phyloP scores from a whole-genome alignment of 2,329 filamentous ascomycete genomes.

The Aspergillus ustus region DNA sequence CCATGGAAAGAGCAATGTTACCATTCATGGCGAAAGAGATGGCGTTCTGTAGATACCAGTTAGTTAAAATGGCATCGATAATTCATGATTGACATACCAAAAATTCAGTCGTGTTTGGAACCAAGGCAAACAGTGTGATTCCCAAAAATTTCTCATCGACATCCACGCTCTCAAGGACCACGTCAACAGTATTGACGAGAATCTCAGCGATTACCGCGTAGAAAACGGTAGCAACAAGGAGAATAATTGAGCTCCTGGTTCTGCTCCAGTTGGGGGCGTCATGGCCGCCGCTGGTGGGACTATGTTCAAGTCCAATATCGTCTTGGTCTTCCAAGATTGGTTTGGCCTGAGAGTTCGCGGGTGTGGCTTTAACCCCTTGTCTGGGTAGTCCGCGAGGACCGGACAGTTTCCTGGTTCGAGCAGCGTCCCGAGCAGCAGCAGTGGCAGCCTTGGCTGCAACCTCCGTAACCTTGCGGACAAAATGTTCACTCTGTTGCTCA shows the following conservation, averaged over 20 bases:
- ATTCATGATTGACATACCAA: slow-evolving; percentile 64
- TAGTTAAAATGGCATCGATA: background rate
- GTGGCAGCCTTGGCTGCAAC: slow-evolving; percentile 90
- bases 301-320: slow-evolving; percentile 49
- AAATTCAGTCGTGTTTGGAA: slow-evolving; percentile 98
- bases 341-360: slow-evolving; percentile 34
- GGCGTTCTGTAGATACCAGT: slow-evolving; percentile 68
- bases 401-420: slow-evolving; percentile 57
- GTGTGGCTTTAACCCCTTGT: slow-evolving; percentile 42
- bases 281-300: slow-evolving; percentile 70
- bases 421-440: slow-evolving; percentile 79
- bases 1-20: slow-evolving; percentile 98
- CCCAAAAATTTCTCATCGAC: slow-evolving; percentile 98
- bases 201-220: slow-evolving; percentile 99
- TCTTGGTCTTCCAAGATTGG: slow-evolving; percentile 53
- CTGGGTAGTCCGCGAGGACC: slow-evolving; percentile 40
- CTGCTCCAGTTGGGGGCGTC: slow-evolving; percentile 99
- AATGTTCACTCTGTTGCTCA: slow-evolving; percentile 77
- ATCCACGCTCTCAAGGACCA: slow-evolving; percentile 86
- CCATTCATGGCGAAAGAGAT: slow-evolving; percentile 99
- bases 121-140: slow-evolving; percentile 93
- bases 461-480: slow-evolving; percentile 88
- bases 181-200: slow-evolving; percentile 93
- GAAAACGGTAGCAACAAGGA: slow-evolving; percentile 84
- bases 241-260: slow-evolving; percentile 84